Percentiles rank a stretch among this genome's conserved stretches.
These are phyloP conservation scores for Penicillium sp. DNA, from an alignment of 2,329 filamentous ascomycete genomes.

Conservation along the genomic window DNA sequence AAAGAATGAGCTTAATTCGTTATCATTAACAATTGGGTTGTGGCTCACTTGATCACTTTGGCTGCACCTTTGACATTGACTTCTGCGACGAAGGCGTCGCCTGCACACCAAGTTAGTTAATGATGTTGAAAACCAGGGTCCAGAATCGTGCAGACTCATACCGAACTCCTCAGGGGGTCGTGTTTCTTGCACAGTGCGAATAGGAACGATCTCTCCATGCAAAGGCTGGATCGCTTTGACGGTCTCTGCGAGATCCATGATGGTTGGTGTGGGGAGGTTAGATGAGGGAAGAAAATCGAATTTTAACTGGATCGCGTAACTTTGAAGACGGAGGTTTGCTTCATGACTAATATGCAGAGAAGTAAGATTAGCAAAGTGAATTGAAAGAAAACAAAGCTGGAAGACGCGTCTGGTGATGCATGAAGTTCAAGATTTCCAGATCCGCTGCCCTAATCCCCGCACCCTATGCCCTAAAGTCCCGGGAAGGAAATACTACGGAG, in stretches of 20 bases:
- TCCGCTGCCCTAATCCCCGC: constrained; percentile 16
- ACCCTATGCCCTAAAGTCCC: constrained; percentile 19
- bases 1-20: neutral
- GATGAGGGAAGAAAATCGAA: neutral
- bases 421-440: constrained; percentile 12
- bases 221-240: constrained; percentile 32
- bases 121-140: neutral
- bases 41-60: constrained; percentile 44
- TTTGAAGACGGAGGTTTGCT: neutral
- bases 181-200: constrained; percentile 47
- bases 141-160: constrained; percentile 19
- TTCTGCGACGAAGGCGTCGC: constrained; percentile 45
- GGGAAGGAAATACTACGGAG: neutral
- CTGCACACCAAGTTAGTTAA: constrained; percentile 28
- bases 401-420: constrained; percentile 1
- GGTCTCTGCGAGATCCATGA: constrained; percentile 24
- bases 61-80: constrained; percentile 46
- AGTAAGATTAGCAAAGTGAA: neutral
- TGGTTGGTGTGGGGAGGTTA: neutral
- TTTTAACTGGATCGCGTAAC: neutral
- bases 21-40: neutral
- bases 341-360: neutral
- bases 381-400: neutral
- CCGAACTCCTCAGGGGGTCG: constrained; percentile 42
- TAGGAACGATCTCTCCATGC: constrained; percentile 36